phyloP scores from a whole-genome alignment of 1,284 basidiomycete species.

The Rhodotorula sp. region DNA sequence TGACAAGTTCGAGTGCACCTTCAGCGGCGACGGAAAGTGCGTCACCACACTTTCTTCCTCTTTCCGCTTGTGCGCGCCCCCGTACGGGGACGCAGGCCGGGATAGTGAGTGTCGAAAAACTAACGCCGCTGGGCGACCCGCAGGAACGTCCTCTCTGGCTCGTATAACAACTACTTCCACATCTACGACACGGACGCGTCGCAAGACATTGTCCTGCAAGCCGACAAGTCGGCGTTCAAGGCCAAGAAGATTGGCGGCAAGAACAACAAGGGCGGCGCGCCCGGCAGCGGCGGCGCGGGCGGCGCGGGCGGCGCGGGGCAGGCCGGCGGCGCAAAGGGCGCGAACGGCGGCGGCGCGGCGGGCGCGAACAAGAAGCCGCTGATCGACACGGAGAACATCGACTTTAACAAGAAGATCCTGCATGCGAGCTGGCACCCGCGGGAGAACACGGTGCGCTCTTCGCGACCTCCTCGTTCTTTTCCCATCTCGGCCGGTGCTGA shows the following conservation, averaged over 20 bases:
- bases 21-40: constrained; percentile 92
- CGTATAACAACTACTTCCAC: constrained; percentile 99
- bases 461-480: not conserved
- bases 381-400: constrained; percentile 85
- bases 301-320: constrained; percentile 71
- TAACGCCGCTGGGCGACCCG: constrained; percentile 8
- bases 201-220: constrained; percentile 91
- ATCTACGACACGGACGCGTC: constrained; percentile 93
- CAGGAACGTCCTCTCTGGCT: constrained; percentile 92
- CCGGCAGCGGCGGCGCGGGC: constrained; percentile 69
- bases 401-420: constrained; percentile 98
- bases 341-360: constrained; percentile 54
- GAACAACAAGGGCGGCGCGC: constrained; percentile 58
- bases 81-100: not conserved
- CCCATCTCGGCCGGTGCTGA: not conserved
- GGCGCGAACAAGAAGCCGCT: constrained; percentile 61
- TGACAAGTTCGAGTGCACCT: constrained; percentile 98
- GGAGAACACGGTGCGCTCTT: constrained; percentile 5
- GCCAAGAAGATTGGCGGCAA: constrained; percentile 84
- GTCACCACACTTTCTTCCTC: constrained; percentile 50
- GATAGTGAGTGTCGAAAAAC: not conserved
- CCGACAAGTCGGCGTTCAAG: constrained; percentile 99
- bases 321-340: constrained; percentile 64
- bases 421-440: constrained; percentile 45
- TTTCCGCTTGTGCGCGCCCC: not conserved